Base-by-base conservation (phyloP, 2,329 filamentous ascomycete species). In the Aureobasidium pullulans region DNA sequence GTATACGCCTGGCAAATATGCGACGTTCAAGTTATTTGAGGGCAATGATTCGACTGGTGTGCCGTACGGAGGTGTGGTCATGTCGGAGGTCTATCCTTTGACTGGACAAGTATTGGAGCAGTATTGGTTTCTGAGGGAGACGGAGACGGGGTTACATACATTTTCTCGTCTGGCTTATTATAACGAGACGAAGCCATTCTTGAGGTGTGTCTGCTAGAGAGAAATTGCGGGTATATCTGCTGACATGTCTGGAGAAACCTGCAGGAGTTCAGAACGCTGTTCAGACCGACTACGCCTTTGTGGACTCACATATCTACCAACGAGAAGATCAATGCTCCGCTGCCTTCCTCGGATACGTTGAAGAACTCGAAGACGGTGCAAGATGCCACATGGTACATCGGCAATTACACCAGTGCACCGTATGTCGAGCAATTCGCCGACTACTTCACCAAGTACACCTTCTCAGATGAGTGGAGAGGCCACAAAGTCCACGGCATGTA, bases 371-470 rank as follows among this genome's bases (percentile, higher is more conserved):
- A 48, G 3, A 76, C 76, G 2, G 83, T 86, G 4, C 84, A 86
- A 66, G 84, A 87, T 69, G 83, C 84, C 4, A 85, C 84, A 0
- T 86, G 82, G 81, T 80, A 82, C 48, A 67, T 86, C 13, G 79
- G 80, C 29, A 80, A 80, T 48, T 78, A 78, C 0, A 77, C 78
- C 0, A 66, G 79, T 15, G 67, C 79, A 16, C 73, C 79, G 0
- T 86, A 86, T 64, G 80, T 83, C 0, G 68, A 77, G 39, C 72
- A 82, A 47, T 77, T 81, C 59, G 75, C 80, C 1, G 80, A 85
- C 47, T 86, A 85, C 68, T 87, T 85, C 65, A 86, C 84, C 23
- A 87, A 87, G 67, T 86, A 86, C 65, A 85, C 80, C 0, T 85
- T 86, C 61, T 75, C 77, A 4, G 81, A 82, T 60, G 75, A 75